Base-by-base conservation (phyloP, 2,329 filamentous ascomycete genomes). In the Aureobasidium uvarum region DNA sequence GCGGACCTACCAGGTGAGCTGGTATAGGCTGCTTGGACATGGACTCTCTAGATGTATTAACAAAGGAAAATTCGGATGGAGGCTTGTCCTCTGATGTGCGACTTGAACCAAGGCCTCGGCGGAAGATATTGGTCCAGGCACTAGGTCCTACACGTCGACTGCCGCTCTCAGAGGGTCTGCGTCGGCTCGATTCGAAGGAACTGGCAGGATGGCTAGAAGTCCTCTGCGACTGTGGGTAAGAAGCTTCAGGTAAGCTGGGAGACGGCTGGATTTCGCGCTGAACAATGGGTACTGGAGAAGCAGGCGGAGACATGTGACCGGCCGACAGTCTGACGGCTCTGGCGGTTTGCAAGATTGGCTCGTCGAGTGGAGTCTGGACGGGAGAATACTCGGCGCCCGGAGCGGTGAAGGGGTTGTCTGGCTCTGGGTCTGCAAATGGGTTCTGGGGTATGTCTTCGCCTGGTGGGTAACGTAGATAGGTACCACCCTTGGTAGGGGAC, bases 21-120 rank as follows among this genome's bases (percentile, higher is more conserved):
- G 83, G 82, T 33, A 80, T 78, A 62, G 79, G 77, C 66, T 86
- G 80, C 68, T 80, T 82, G 68, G 83, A 82, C 78, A 96, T 94
- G 18, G 93, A 96, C 72, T 96, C 93, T 68, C 92, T 85, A 1
- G 93, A 96, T 0, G 92, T 91, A 72, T 96, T 96, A 5, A 92
- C 92, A 74, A 96, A 95, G 0, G 80, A 81, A 20, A 72, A 71
- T n/a, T 93, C 92, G 0, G 91, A 89, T 3, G 89, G 84, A 2
- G 77, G 16, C 36, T 65, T 58, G 33, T 66, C 78, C 50, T 77
- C 79, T 59, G 66, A 74, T 63, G 79, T 83, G 18, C 64, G 62
- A 11, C 52, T 70, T 20, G 68, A 65, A 33, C 69, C 70, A 3
- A 72, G 74, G 20, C 70, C 70, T 75, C 89, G 89, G 71, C 85